phyloP scores from a whole-genome alignment of 1,139 yeast species.

The Geotrichum cucujoidarum region DNA sequence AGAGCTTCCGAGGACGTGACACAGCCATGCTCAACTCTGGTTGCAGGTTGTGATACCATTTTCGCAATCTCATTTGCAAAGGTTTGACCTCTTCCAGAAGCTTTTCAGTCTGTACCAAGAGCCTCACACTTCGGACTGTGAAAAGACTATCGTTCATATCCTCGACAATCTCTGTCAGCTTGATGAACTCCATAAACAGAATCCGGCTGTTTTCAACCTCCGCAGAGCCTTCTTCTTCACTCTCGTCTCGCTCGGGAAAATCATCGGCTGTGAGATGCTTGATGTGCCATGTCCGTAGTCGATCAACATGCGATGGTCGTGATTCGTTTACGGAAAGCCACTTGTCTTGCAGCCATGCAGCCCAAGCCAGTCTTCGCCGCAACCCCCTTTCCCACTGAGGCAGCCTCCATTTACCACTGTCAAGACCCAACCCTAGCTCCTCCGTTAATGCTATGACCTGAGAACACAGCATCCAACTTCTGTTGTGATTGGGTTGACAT shows the following conservation, averaged over 20 bases:
- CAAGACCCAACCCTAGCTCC: slow-evolving; percentile 78
- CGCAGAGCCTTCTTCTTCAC: slow-evolving; percentile 54
- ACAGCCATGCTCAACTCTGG: slow-evolving; percentile 56
- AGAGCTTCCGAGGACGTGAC: slow-evolving; percentile 30
- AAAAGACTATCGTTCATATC: slow-evolving; percentile 69
- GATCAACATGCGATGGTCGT: slow-evolving; percentile 62
- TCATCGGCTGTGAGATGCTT: slow-evolving; percentile 33
- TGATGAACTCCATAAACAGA: slow-evolving; percentile 64
- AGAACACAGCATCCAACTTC: slow-evolving; percentile 82
- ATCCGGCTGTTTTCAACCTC: slow-evolving; percentile 71
- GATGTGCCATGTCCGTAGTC: slow-evolving; percentile 26
- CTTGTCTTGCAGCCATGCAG: slow-evolving; percentile 82
- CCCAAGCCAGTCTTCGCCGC: slow-evolving; percentile 85
- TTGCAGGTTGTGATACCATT: slow-evolving; percentile 84
- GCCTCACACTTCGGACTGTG: slow-evolving; percentile 60
- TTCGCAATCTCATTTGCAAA: slow-evolving; percentile 65
- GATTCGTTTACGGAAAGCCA: slow-evolving; percentile 79
- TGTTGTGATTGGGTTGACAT: slow-evolving; percentile 44
- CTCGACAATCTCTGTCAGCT: slow-evolving; percentile 62
- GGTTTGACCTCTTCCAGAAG: slow-evolving; percentile 79
- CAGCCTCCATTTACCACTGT: slow-evolving; percentile 80
- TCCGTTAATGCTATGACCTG: slow-evolving; percentile 83
- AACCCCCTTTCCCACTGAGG: slow-evolving; percentile 92
- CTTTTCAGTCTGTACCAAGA: slow-evolving; percentile 53
- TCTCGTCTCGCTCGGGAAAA: slow-evolving; percentile 39